Evolutionary conservation across 169 alveolate genomes (phyloP), one percentile per base, ranked within the genome.

Genomic region (Plasmodium berghei): DNA sequence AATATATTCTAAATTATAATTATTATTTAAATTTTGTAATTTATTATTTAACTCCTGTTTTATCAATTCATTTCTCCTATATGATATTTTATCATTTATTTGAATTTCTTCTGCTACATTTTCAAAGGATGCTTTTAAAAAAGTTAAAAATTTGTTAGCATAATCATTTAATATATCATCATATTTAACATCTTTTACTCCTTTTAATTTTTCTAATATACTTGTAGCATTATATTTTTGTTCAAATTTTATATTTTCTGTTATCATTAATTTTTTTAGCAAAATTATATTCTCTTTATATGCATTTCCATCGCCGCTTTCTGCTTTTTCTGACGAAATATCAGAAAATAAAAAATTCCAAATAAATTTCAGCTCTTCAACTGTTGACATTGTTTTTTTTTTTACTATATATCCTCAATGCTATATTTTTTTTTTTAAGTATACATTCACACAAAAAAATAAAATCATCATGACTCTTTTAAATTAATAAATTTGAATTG

Each of bases 71-170:
- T 77, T 77, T 64, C 89, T 77, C 42, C 89, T 77, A 52, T 58
- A 77, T 6, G 67, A 63, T 49, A 77, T 77, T 77, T 77, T 77
- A 58, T 77, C 89, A 77, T 77, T 77, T 64, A 77, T 77, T 64
- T 77, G 89, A 77, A 77, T 77, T 77, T 77, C 89, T 5, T 77
- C 77, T 24, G 89, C 80, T 52, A 77, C 77, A 48, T 77, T 77
- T 77, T 64, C 89, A 77, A 77, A 77, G 20, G 89, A 77, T 49
- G 49, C 77, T 45, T 77, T 77, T 77, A 77, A 77, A 77, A 77
- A 77, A 49, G 20, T 58, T 77, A 77, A 77, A 54, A 77, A 77
- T 10, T 77, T 77, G 20, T 77, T 77, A 63, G 77, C 89, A 77
- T 77, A 77, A 46, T 77, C 77, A 63, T 77, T 63, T 40, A 77